Evolutionary conservation across 2,329 filamentous ascomycete species (phyloP).

Genomic region (Talaromyces piceae): DNA sequence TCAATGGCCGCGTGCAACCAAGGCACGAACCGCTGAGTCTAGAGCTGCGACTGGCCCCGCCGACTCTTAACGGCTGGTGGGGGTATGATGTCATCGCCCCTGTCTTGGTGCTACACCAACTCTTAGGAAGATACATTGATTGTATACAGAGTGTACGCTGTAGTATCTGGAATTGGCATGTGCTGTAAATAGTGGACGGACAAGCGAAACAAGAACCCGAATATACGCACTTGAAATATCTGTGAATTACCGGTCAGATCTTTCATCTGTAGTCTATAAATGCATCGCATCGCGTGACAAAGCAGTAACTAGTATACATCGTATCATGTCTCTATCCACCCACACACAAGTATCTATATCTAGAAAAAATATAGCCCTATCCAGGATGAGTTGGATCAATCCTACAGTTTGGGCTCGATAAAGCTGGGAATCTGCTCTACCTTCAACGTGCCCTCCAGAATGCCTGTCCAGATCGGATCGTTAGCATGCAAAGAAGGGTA

Average conservation of each 20-base stretch:
- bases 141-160: too few relatives aligned
- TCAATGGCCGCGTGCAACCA: too few relatives aligned
- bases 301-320: not conserved
- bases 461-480: conserved; percentile 48
- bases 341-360: too few relatives aligned
- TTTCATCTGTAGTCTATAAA: not conserved
- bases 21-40: not conserved
- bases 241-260: not conserved
- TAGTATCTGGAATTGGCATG: too few relatives aligned
- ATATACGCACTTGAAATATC: too few relatives aligned
- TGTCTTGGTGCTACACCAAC: not conserved
- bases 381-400: too few relatives aligned
- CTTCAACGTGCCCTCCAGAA: conserved; percentile 66
- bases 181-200: too few relatives aligned
- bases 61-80: not conserved
- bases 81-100: not conserved
- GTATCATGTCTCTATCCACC: not conserved
- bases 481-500: conserved; percentile 13
- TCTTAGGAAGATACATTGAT: too few relatives aligned
- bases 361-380: too few relatives aligned
- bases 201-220: too few relatives aligned
- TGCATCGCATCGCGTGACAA: not conserved
- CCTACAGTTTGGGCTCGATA: conserved; percentile 34
- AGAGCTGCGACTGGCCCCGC: not conserved
- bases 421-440: conserved; percentile 75